These are phyloP conservation scores for Linnemannia zychae DNA, from an alignment of 192 early-diverging fungal species.

Conservation along the genomic window DNA sequence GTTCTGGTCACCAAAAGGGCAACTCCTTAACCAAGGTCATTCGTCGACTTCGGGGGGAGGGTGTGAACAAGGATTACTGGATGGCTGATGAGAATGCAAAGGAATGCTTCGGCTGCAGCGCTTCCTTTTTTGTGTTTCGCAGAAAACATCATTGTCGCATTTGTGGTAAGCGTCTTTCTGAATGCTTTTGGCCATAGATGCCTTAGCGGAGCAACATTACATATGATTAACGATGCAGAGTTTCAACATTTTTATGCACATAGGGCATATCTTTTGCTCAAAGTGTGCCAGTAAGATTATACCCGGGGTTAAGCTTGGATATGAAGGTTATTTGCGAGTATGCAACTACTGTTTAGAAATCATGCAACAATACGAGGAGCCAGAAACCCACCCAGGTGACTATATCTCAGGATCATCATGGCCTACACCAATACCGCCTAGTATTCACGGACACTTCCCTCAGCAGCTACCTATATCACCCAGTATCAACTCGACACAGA, in stretches of 20 bases:
- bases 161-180: conserved; percentile 69
- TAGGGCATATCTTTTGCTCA: conserved; percentile 82
- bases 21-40: conserved; percentile 67
- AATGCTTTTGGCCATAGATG: background rate
- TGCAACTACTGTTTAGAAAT: conserved; percentile 74
- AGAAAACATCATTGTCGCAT: conserved; percentile 87
- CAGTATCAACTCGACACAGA: conserved; percentile 13
- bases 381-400: conserved; percentile 29
- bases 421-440: conserved; percentile 38
- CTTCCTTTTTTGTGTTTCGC: conserved; percentile 75
- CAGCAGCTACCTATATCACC: conserved; percentile 43
- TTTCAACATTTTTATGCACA: background rate
- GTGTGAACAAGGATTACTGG: conserved; percentile 77
- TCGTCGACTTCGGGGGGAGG: conserved; percentile 66
- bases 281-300: conserved; percentile 81
- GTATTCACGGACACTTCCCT: conserved; percentile 48
- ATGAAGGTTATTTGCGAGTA: conserved; percentile 77
- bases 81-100: conserved; percentile 88
- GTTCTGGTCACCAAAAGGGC: conserved; percentile 58
- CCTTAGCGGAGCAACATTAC: background rate
- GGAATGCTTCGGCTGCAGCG: conserved; percentile 88
- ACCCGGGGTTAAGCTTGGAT: conserved; percentile 74
- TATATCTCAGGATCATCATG: conserved; percentile 30
- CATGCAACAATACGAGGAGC: conserved; percentile 64
- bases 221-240: background rate